These are phyloP conservation scores for Meredithiella fracta DNA, from an alignment of 2,329 filamentous ascomycete genomes.

Conservation along the genomic window DNA sequence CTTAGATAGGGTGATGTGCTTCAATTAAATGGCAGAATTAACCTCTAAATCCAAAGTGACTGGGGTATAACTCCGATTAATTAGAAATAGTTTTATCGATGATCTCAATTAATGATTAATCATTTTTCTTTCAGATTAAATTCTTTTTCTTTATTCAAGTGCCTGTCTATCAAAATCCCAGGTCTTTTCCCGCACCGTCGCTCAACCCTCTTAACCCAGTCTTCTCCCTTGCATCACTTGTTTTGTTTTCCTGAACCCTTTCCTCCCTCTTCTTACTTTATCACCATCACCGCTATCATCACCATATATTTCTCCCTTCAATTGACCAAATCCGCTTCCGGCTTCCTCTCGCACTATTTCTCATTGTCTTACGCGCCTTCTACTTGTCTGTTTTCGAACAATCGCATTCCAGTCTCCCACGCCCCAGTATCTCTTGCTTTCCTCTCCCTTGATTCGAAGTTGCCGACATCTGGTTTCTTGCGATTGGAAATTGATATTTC, in stretches of 20 bases:
- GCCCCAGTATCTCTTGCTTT: not conserved
- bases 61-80: not conserved
- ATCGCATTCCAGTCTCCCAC: not conserved
- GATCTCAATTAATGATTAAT: not conserved
- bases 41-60: not conserved
- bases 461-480: not conserved
- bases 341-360: not conserved
- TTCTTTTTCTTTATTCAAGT: not conserved
- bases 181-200: not conserved
- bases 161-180: not conserved
- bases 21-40: not conserved
- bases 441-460: not conserved
- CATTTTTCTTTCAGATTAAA: not conserved
- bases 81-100: not conserved
- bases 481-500: constrained; percentile 7
- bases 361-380: not conserved
- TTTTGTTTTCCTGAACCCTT: constrained; percentile 9
- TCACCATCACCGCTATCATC: not conserved
- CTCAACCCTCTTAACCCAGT: not conserved
- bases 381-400: not conserved
- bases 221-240: constrained; percentile 2
- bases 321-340: not conserved
- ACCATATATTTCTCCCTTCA: constrained; percentile 1
- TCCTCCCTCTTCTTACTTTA: constrained; percentile 4
- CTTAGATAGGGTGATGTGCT: not conserved